These are phyloP conservation scores for Lecanicillium sp. DNA, from an alignment of 2,329 filamentous ascomycete species.

Conservation along the genomic window DNA sequence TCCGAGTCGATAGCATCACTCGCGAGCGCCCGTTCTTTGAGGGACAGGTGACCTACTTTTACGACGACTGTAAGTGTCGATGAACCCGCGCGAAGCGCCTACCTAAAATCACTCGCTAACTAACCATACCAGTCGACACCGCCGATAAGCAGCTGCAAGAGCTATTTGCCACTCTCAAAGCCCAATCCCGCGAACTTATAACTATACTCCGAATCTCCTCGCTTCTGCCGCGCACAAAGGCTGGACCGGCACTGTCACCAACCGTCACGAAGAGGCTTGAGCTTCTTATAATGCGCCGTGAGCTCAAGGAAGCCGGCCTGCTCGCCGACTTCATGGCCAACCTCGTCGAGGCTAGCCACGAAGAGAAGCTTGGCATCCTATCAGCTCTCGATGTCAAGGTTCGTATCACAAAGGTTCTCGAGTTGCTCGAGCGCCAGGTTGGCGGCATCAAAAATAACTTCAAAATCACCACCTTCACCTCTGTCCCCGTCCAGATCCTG, in stretches of 20 bases:
- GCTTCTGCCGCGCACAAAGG: constrained; percentile 64
- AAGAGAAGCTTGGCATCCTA: constrained; percentile 84
- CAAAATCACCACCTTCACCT: constrained; percentile 72
- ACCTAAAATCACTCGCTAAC: not conserved
- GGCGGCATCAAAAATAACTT: constrained; percentile 79
- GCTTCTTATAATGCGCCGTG: constrained; percentile 76
- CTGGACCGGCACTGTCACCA: constrained; percentile 63
- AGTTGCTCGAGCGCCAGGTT: constrained; percentile 76
- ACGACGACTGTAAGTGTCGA: constrained; percentile 54
- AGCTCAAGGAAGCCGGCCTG: constrained; percentile 71
- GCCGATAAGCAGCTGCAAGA: constrained; percentile 57
- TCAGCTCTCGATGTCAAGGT: constrained; percentile 73
- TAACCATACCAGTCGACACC: constrained; percentile 17
- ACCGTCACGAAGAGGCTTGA: constrained; percentile 82
- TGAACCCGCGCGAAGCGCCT: not conserved
- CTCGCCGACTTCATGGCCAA: constrained; percentile 97
- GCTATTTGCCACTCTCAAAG: constrained; percentile 73
- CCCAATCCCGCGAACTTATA: constrained; percentile 77
- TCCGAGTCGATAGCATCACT: constrained; percentile 56
- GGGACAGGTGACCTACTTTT: constrained; percentile 63
- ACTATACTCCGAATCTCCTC: constrained; percentile 78
- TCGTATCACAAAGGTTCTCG: constrained; percentile 73
- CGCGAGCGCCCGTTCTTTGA: constrained; percentile 83
- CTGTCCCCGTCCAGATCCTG: constrained; percentile 54
- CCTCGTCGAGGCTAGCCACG: constrained; percentile 76